A percentile compares a stretch with the other conserved stretches of the same genome.
Conservation (phyloP, 2,329 filamentous ascomycete species). For the Aureobasidium sp. region DNA sequence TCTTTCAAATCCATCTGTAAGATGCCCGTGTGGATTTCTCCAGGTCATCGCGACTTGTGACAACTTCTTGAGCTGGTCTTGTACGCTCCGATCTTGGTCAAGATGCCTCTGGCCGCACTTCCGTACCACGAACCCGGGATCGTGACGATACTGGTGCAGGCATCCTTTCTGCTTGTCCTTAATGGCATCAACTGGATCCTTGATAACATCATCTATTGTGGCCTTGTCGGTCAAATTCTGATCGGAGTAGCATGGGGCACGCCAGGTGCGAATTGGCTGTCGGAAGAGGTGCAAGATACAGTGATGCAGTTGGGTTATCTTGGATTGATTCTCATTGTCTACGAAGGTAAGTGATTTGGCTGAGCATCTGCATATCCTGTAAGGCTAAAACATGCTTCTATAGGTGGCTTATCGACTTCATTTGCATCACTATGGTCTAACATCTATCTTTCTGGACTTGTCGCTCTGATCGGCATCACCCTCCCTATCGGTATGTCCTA, state of each 20-base stretch:
- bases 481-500: constrained; percentile 62
- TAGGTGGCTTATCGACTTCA: constrained; percentile 53
- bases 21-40: no score
- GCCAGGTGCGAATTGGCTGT: constrained; percentile 57
- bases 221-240: constrained; percentile 64
- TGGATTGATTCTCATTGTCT: constrained; percentile 65
- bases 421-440: constrained; percentile 53
- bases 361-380: constrained; percentile 19
- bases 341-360: constrained; percentile 47
- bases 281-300: constrained; percentile 43
- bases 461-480: constrained; percentile 60
- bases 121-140: constrained; percentile 34
- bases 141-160: constrained; percentile 50
- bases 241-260: constrained; percentile 64
- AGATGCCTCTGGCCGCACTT: constrained; percentile 4
- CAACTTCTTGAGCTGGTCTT: no score
- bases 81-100: no score
- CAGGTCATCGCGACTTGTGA: no score
- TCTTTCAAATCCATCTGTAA: no score
- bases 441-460: constrained; percentile 50
- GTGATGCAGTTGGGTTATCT: constrained; percentile 65
- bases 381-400: constrained; percentile 10
- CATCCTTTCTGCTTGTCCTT: constrained; percentile 57
- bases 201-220: constrained; percentile 59
- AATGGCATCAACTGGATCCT: constrained; percentile 53